Evolutionary conservation across 2,329 filamentous ascomycete genomes (phyloP).

Genomic region (Calonectria henricotiae): DNA sequence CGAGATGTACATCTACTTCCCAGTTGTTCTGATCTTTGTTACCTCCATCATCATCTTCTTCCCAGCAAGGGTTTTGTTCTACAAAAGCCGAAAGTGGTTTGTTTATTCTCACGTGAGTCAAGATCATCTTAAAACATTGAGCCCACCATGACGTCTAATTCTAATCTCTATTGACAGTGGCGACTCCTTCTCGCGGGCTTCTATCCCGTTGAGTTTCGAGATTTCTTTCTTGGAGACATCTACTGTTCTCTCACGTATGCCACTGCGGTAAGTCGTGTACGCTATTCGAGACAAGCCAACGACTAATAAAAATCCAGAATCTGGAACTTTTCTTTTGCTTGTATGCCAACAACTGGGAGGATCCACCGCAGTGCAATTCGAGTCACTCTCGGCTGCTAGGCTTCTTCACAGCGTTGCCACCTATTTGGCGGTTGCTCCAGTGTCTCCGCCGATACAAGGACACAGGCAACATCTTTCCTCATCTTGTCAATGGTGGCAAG

Average conservation of each 20-base stretch:
- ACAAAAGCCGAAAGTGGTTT: slow-evolving; percentile 87
- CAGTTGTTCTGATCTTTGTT: slow-evolving; percentile 82
- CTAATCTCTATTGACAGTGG: slow-evolving; percentile 70
- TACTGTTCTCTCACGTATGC: slow-evolving; percentile 96
- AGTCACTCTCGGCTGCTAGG: slow-evolving; percentile 86
- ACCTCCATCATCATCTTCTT: slow-evolving; percentile 81
- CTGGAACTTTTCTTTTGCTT: slow-evolving; percentile 95
- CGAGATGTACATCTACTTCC: slow-evolving; percentile 87
- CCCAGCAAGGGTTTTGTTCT: slow-evolving; percentile 82
- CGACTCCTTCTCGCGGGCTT: slow-evolving; percentile 87
- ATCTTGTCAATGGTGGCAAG: slow-evolving; percentile 93
- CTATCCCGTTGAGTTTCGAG: slow-evolving; percentile 95
- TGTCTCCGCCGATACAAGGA: slow-evolving; percentile 92
- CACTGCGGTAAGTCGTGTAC: slow-evolving; percentile 78
- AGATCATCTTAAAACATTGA: too few species aligned
- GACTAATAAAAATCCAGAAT: slow-evolving; percentile 72
- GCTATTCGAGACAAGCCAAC: background rate
- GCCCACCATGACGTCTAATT: too few species aligned
- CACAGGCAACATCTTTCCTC: slow-evolving; percentile 90
- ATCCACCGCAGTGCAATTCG: slow-evolving; percentile 87
- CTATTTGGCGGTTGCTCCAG: slow-evolving; percentile 92
- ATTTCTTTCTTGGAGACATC: slow-evolving; percentile 98
- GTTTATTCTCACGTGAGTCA: slow-evolving; percentile 85
- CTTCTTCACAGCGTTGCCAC: slow-evolving; percentile 87
- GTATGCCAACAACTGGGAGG: slow-evolving; percentile 84